Percentiles rank a stretch among this genome's conserved stretches.
Evolutionary conservation across 1,139 yeast genomes (phyloP).

Genomic region (Meyerozyma sp.): DNA sequence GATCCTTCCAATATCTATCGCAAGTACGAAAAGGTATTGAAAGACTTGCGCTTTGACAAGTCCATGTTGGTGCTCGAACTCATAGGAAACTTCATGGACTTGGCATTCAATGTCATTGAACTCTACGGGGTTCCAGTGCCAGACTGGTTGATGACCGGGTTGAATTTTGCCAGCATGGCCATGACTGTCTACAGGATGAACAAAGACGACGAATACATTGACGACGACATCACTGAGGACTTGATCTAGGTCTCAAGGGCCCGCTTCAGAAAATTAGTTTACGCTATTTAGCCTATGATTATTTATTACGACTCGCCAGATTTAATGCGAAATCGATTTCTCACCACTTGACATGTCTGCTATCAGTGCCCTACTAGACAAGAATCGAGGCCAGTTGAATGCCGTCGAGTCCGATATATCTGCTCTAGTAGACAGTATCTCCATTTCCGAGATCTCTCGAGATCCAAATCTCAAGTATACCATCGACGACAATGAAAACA

Average conservation of each 20-base stretch:
- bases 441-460: background rate
- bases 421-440: background rate
- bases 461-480: background rate
- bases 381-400: background rate
- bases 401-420: background rate
- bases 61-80: constrained; percentile 40
- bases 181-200: constrained; percentile 50
- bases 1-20: constrained; percentile 15
- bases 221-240: constrained; percentile 44
- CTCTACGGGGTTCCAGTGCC: constrained; percentile 34
- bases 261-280: too few species aligned
- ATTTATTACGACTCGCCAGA: background rate
- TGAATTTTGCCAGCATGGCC: constrained; percentile 42
- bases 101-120: constrained; percentile 39
- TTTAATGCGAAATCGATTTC: background rate
- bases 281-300: background rate
- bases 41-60: constrained; percentile 41
- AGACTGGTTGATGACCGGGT: constrained; percentile 38
- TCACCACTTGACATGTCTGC: background rate
- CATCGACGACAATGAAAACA: background rate
- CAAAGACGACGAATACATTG: constrained; percentile 45
- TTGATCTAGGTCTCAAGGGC: constrained; percentile 18
- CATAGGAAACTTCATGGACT: constrained; percentile 40
- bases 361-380: background rate
- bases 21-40: constrained; percentile 37